Base-by-base conservation (phyloP, 371 early-diverging fungal species). In the Mucor saturninus region DNA sequence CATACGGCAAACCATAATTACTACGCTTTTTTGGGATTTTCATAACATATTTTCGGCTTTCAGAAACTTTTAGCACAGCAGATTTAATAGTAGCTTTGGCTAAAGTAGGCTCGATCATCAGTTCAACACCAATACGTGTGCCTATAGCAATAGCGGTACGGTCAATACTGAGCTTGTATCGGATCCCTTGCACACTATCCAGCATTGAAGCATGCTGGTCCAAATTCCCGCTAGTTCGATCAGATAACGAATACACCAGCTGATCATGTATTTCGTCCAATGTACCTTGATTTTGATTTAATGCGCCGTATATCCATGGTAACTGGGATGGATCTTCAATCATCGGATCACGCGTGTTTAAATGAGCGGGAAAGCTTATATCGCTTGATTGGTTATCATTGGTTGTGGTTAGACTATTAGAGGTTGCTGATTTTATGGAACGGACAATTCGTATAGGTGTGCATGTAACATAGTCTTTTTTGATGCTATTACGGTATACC, bases 121-220 rank as follows among this genome's bases (percentile, higher is more conserved):
- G 43, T 48, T 73, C 74, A 14, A 78, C 30, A 5, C 79, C 79
- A 37, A 78, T 45, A 52, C 76, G 71, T 9, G 79, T 75, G 2
- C 79, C 79, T n/a, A 78, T 46, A 1, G 70, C 79, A 49, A 78
- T 71, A 29, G 76, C 79, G 14, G 79, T 75, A 38, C 79, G 68
- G 52, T 78, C 79, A 32, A 78, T 56, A 26, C 65, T 39, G 37
- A 75, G 52, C 8, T 72, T 71, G 61, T 73, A 78, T 1, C 76
- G 71, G 15, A 75, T 35, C 13, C 79, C 79, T 32, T 65, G 56
- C 14, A 56, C 51, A 10, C 52, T 32, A 7, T 57, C 37, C 4
- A 64, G 15, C 15, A 28, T 14, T n/a, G 45, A 7, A 0, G 40
- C n/a, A 3, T 68, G 56, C 1, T 37, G 49, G 29, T 21, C 29